A percentile compares a stretch with the other conserved stretches of the same genome.
phyloP scores from a whole-genome alignment of 306 rosid species.

The Glycine tomentella region DNA sequence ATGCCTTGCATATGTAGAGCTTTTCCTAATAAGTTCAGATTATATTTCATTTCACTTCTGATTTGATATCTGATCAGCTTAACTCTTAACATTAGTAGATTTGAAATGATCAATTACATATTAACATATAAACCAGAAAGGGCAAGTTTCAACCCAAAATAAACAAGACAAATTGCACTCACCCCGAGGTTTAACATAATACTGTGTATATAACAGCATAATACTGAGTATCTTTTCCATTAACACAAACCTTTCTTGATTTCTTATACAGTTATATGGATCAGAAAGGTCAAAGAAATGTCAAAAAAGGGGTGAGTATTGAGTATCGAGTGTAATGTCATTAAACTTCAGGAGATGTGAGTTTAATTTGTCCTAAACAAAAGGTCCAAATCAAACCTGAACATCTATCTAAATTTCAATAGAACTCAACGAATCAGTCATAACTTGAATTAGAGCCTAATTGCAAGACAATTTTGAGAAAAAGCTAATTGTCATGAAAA shows the following conservation, averaged over 20 bases:
- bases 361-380: background rate
- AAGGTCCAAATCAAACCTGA: background rate
- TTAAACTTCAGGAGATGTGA: background rate
- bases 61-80: background rate
- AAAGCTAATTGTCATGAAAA: constrained; percentile 20
- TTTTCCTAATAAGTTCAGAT: constrained; percentile 6
- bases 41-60: background rate
- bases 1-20: constrained; percentile 19
- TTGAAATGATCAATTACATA: constrained; percentile 4
- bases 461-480: constrained; percentile 15
- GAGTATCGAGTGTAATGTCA: background rate
- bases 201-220: background rate
- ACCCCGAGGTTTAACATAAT: background rate
- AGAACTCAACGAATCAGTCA: constrained; percentile 24
- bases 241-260: background rate
- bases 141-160: background rate
- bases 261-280: background rate
- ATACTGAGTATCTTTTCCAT: background rate
- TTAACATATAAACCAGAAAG: background rate
- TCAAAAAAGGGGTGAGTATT: background rate
- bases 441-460: constrained; percentile 19
- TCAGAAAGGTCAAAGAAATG: background rate
- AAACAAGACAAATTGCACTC: background rate
- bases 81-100: background rate
- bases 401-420: background rate